phyloP scores from a whole-genome alignment of 2,329 filamentous ascomycete species.

The Fusarium tupiense region DNA sequence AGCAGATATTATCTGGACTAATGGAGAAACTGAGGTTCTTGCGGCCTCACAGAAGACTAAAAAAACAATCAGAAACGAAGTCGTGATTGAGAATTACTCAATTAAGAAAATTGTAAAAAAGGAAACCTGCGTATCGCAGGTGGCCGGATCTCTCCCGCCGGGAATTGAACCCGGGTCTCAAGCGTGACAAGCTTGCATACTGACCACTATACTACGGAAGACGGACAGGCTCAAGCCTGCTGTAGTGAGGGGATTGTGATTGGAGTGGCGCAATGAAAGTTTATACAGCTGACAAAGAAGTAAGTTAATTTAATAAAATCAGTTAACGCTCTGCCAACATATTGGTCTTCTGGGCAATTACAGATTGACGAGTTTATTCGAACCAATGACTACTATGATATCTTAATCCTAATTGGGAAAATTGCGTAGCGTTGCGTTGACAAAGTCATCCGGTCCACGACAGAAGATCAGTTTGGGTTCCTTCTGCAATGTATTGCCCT shows the following conservation, averaged over 20 bases:
- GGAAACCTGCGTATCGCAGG: slow-evolving; percentile 7
- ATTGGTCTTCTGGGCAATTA: neutral
- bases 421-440: slow-evolving; percentile 9
- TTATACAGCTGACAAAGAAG: fast-evolving
- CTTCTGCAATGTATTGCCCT: neutral
- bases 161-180: neutral
- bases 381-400: no score
- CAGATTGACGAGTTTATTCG: no score
- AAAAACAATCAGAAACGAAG: no score
- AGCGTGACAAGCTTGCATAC: neutral
- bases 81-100: fast-evolving
- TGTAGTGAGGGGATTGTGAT: slow-evolving; percentile 13
- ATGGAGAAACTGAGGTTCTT: fast-evolving
- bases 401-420: neutral
- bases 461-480: slow-evolving; percentile 24
- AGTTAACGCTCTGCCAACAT: no score
- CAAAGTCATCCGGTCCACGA: neutral
- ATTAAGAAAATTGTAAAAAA: neutral
- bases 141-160: slow-evolving; percentile 23
- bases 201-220: slow-evolving; percentile 27
- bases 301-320: no score
- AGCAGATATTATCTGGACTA: fast-evolving
- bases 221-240: slow-evolving; percentile 3
- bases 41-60: no score
- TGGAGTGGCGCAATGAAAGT: fast-evolving